These are phyloP conservation scores for Epichloe hybrida DNA, from an alignment of 2,329 filamentous ascomycete genomes.

Conservation along the genomic window DNA sequence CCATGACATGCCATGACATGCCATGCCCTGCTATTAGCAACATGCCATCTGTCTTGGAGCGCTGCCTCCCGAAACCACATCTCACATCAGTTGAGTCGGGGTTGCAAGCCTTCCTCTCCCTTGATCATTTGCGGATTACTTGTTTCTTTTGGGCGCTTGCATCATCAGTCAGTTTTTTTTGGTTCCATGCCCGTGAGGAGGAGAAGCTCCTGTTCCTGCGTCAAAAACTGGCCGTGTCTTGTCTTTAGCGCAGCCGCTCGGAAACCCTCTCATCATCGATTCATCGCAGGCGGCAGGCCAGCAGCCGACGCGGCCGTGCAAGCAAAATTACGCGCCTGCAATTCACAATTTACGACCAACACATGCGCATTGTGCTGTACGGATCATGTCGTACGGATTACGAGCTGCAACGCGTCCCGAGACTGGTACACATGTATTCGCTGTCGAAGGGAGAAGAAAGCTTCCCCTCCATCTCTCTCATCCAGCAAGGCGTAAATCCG, in stretches of 20 bases:
- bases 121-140: background rate
- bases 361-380: no score
- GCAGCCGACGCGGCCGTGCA: no score
- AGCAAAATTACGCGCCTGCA: no score
- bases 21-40: no score
- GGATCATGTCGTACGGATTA: no score
- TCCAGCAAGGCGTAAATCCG: no score
- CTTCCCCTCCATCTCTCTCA: background rate
- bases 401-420: background rate
- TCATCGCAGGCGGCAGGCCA: no score
- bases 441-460: background rate
- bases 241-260: background rate
- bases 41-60: background rate
- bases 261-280: background rate
- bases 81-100: background rate
- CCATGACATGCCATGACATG: no score
- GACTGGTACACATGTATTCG: slow-evolving; percentile 4
- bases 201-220: background rate
- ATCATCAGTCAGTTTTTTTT: no score
- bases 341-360: no score
- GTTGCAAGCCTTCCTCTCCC: background rate
- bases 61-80: background rate
- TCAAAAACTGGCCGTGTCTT: background rate
- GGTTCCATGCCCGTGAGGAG: background rate
- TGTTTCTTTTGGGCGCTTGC: no score